Percentiles rank a stretch among this genome's conserved stretches.
Conservation (phyloP, 2,329 filamentous ascomycete species). For the Cordyceps cateniannulata region DNA sequence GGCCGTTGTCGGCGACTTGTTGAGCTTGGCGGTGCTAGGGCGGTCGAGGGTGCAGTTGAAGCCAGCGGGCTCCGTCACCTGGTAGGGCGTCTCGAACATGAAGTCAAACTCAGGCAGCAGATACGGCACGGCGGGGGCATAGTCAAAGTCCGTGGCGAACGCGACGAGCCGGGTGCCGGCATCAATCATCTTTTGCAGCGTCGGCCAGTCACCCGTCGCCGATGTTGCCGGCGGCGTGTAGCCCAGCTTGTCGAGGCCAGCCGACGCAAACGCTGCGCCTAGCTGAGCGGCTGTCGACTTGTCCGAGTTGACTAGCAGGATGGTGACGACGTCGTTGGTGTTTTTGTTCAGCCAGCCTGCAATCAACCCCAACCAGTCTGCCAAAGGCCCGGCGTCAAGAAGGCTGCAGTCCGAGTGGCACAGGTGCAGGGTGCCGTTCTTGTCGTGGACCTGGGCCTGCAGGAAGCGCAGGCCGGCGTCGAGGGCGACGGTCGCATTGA, state of each 20-base stretch:
- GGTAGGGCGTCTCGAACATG: conserved; percentile 68
- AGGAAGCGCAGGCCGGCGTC: conserved; percentile 65
- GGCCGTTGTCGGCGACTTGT: conserved; percentile 45
- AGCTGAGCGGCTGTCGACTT: conserved; percentile 48
- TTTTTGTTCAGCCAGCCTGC: conserved; percentile 64
- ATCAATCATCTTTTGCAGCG: conserved; percentile 61
- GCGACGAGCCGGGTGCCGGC: conserved; percentile 59
- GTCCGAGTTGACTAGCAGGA: conserved; percentile 67
- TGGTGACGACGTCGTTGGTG: conserved; percentile 67
- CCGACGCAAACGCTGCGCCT: conserved; percentile 44
- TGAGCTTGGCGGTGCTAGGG: conserved; percentile 36
- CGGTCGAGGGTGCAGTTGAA: conserved; percentile 70
- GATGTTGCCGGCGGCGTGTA: conserved; percentile 46
- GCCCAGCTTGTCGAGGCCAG: conserved; percentile 55
- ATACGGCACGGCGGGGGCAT: conserved; percentile 42
- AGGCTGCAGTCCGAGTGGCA: conserved; percentile 65
- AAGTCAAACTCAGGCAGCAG: conserved; percentile 57
- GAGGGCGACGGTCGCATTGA: conserved; percentile 64
- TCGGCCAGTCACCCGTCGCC: conserved; percentile 56
- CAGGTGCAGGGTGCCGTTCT: conserved; percentile 52
- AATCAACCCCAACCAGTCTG: conserved; percentile 57
- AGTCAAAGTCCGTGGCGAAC: conserved; percentile 55
- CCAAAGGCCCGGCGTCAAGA: conserved; percentile 61
- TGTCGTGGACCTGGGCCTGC: conserved; percentile 63
- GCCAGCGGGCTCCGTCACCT: conserved; percentile 52